A percentile compares a stretch with the other conserved stretches of the same genome.
phyloP scores from a whole-genome alignment of 169 alveolate species.

The Theileria orientalis region DNA sequence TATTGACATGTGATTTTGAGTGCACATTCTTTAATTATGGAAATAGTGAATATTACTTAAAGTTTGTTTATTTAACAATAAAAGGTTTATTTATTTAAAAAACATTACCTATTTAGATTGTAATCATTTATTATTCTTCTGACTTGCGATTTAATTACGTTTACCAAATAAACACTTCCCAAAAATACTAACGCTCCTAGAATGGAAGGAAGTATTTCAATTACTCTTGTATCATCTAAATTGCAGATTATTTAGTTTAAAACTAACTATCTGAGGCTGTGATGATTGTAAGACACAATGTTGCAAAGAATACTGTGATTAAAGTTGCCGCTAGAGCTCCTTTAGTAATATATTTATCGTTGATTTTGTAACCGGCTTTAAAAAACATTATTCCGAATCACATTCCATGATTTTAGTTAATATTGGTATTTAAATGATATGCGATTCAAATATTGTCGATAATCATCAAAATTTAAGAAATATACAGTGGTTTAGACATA shows the following conservation, averaged over 20 bases:
- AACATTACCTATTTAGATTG: conserved; percentile 14
- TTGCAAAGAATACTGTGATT: conserved; percentile 11
- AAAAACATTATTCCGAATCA: background rate
- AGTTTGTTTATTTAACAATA: too few relatives aligned
- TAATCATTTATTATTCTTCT: background rate
- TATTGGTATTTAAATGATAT: background rate
- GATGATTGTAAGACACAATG: conserved; percentile 40
- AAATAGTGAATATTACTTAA: too few relatives aligned
- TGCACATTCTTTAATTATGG: too few relatives aligned
- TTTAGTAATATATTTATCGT: conserved; percentile 23
- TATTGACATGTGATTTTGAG: background rate
- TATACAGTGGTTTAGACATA: too few relatives aligned
- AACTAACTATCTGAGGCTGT: conserved; percentile 42
- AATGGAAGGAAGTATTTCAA: conserved; percentile 43
- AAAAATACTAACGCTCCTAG: conserved; percentile 51
- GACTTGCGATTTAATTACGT: conserved; percentile 9
- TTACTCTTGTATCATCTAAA: conserved; percentile 41
- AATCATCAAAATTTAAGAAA: too few relatives aligned
- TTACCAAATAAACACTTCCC: conserved; percentile 38
- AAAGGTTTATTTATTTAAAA: too few relatives aligned
- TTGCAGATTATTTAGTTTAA: background rate
- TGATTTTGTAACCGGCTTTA: background rate
- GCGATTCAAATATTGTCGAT: too few relatives aligned
- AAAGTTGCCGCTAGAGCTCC: conserved; percentile 27
- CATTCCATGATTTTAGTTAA: background rate